phyloP scores from a whole-genome alignment of 179 eudicot genomes.

The Spergularia azorica region DNA sequence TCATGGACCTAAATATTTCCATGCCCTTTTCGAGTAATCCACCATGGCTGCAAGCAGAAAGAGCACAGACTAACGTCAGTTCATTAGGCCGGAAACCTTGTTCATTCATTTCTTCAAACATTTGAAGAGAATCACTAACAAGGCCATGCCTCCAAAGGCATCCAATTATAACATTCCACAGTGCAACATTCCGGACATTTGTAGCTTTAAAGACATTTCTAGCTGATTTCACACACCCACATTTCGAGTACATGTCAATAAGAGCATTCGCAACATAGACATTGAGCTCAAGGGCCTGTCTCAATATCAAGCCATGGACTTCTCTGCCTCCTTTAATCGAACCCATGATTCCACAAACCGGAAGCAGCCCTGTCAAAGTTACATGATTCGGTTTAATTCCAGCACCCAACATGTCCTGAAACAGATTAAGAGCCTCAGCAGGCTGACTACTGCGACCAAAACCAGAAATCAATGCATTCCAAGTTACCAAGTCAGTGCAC shows the following conservation, averaged over 20 bases:
- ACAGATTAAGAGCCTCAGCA: constrained; percentile 44
- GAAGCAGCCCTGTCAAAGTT: constrained; percentile 62
- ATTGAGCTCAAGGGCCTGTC: constrained; percentile 45
- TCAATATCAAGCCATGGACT: constrained; percentile 55
- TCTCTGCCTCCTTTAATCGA: constrained; percentile 48
- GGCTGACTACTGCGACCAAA: constrained; percentile 47
- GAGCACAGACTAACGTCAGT: constrained; percentile 56
- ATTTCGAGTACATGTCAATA: constrained; percentile 64
- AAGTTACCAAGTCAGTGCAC: constrained; percentile 45
- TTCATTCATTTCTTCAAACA: constrained; percentile 53
- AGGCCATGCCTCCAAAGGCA: constrained; percentile 63
- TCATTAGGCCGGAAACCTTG: constrained; percentile 49
- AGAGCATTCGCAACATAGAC: constrained; percentile 60
- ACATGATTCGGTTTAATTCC: constrained; percentile 61
- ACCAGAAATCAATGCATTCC: constrained; percentile 71
- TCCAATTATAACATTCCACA: constrained; percentile 71
- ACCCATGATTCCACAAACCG: constrained; percentile 50
- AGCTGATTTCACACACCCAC: constrained; percentile 55
- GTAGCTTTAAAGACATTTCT: constrained; percentile 42
- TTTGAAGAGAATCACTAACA: constrained; percentile 38
- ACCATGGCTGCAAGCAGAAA: constrained; percentile 71
- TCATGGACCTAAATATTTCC: constrained; percentile 58
- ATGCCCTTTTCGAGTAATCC: constrained; percentile 60
- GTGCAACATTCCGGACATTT: constrained; percentile 36
- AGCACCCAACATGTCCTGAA: constrained; percentile 48